These are phyloP conservation scores for Saturnispora silvae DNA, from an alignment of 805 yeast genomes.

Conservation along the genomic window DNA sequence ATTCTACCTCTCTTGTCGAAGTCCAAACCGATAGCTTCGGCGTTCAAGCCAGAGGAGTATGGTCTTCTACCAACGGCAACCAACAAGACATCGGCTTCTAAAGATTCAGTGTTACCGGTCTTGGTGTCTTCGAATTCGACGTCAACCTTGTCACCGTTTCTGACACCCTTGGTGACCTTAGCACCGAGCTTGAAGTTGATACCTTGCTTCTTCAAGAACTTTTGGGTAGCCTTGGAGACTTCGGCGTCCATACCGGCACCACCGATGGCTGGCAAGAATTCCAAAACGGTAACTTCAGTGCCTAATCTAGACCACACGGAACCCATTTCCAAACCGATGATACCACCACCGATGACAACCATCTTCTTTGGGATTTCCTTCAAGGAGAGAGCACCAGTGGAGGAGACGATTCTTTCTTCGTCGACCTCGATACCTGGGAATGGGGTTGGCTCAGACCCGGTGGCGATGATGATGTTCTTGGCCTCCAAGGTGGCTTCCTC, in stretches of 20 bases:
- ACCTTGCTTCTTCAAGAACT: constrained; percentile 89
- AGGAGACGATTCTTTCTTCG: constrained; percentile 92
- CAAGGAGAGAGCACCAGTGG: constrained; percentile 83
- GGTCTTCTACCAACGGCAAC: constrained; percentile 99
- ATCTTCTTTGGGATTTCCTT: constrained; percentile 86
- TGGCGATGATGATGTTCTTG: constrained; percentile 86
- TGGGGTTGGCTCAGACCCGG: constrained; percentile 97
- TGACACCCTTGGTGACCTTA: constrained; percentile 77
- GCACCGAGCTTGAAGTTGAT: constrained; percentile 86
- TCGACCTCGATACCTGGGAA: constrained; percentile 97
- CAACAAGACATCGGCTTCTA: constrained; percentile 86
- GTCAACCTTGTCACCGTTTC: constrained; percentile 82
- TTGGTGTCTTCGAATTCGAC: constrained; percentile 85
- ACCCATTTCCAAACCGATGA: constrained; percentile 98
- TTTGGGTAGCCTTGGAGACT: constrained; percentile 83
- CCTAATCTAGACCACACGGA: constrained; percentile 96
- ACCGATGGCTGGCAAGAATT: constrained; percentile 85
- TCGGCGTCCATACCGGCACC: constrained; percentile 99
- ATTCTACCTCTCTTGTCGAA: constrained; percentile 86
- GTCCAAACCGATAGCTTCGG: constrained; percentile 84
- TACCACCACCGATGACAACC: constrained; percentile 97
- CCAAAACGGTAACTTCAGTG: constrained; percentile 87
- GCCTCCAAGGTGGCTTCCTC: constrained; percentile 67
- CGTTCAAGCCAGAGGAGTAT: constrained; percentile 77
- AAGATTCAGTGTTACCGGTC: constrained; percentile 63